These are phyloP conservation scores for Diaporthe humulicola DNA, from an alignment of 2,329 filamentous ascomycete species.

Conservation along the genomic window DNA sequence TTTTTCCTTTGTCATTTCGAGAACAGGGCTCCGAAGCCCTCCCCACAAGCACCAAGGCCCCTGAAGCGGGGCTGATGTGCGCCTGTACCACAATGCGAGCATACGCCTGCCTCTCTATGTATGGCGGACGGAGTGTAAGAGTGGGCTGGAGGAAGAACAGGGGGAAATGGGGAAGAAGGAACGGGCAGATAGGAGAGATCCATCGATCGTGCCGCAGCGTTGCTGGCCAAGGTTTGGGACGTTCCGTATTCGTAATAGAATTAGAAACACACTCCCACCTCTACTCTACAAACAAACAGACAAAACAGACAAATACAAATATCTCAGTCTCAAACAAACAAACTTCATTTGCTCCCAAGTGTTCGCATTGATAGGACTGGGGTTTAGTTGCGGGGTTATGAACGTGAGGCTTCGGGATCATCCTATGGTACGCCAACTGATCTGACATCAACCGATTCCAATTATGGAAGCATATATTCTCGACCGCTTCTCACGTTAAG, in stretches of 20 bases:
- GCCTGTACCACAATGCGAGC: background rate
- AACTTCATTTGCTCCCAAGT: background rate
- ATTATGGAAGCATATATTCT: background rate
- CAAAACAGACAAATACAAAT: background rate
- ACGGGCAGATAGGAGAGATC: slow-evolving; percentile 13
- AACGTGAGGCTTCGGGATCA: background rate
- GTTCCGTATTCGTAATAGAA: slow-evolving; percentile 38
- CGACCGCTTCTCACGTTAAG: background rate
- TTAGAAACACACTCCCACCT: slow-evolving; percentile 39
- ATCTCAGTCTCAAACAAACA: background rate
- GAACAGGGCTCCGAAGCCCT: background rate
- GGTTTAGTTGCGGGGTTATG: background rate
- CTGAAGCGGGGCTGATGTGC: background rate
- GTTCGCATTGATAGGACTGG: background rate
- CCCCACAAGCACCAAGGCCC: background rate
- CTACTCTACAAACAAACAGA: slow-evolving; percentile 34
- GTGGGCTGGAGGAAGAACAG: background rate
- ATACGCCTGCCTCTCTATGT: background rate
- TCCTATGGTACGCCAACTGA: background rate
- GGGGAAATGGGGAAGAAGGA: background rate
- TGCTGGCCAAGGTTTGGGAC: slow-evolving; percentile 37
- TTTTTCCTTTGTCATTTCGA: slow-evolving; percentile 25
- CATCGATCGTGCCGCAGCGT: slow-evolving; percentile 29
- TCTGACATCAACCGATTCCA: background rate
- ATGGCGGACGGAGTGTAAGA: background rate